These are phyloP conservation scores for Ceratobasidium sp. DNA, from an alignment of 1,284 basidiomycete genomes.

Conservation along the genomic window DNA sequence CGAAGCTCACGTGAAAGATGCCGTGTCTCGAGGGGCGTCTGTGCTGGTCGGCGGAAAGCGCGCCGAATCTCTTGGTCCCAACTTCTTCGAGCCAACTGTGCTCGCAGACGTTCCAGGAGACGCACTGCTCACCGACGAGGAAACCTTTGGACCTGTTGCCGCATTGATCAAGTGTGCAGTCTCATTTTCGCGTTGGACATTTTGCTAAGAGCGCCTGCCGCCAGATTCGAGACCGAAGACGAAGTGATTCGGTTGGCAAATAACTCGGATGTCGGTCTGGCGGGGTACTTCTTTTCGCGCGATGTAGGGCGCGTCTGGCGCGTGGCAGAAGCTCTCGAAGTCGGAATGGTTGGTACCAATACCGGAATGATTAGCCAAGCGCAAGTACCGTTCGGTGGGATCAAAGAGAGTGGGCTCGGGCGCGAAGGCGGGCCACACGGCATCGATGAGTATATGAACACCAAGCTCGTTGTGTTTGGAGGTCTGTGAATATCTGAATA, in stretches of 20 bases:
- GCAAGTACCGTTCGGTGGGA: slow-evolving; percentile 91
- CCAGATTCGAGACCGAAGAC: slow-evolving; percentile 91
- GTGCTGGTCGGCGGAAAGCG: slow-evolving; percentile 87
- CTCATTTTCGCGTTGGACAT: not conserved
- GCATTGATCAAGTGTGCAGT: slow-evolving; percentile 61
- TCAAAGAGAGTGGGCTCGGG: slow-evolving; percentile 69
- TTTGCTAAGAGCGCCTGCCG: slow-evolving; percentile 52
- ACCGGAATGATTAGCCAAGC: slow-evolving; percentile 85
- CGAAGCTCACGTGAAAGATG: slow-evolving; percentile 85
- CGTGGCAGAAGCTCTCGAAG: slow-evolving; percentile 96
- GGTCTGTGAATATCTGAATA: slow-evolving; percentile 57
- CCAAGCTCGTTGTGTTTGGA: slow-evolving; percentile 82
- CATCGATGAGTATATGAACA: slow-evolving; percentile 85
- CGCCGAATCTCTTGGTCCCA: slow-evolving; percentile 58
- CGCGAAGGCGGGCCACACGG: slow-evolving; percentile 79
- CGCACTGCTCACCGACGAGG: slow-evolving; percentile 74
- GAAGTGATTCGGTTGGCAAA: slow-evolving; percentile 92
- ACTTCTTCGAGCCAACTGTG: slow-evolving; percentile 90
- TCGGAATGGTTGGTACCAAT: slow-evolving; percentile 95
- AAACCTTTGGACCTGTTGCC: slow-evolving; percentile 90
- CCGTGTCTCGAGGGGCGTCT: slow-evolving; percentile 84
- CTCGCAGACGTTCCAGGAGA: slow-evolving; percentile 84
- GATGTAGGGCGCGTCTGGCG: slow-evolving; percentile 93
- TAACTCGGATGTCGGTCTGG: slow-evolving; percentile 84
- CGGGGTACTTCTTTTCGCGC: slow-evolving; percentile 92